These are phyloP conservation scores for Botrytis fabae DNA, from an alignment of 2,329 filamentous ascomycete genomes.

Conservation along the genomic window DNA sequence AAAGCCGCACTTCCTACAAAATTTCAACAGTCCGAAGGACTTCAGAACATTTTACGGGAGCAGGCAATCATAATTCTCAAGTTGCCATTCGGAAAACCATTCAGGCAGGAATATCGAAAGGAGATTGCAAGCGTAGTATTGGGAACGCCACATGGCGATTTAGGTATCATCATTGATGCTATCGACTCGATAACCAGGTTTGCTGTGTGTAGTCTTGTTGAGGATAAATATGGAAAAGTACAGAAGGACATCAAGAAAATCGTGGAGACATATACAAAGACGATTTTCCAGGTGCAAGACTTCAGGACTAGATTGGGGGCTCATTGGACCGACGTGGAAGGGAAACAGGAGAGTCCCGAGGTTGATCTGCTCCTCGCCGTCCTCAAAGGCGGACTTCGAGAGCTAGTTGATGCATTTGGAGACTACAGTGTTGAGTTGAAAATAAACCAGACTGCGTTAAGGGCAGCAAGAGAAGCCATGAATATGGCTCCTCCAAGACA, in stretches of 20 bases:
- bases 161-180: constrained; percentile 68
- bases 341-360: constrained; percentile 56
- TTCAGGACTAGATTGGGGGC: constrained; percentile 61
- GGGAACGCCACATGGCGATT: constrained; percentile 70
- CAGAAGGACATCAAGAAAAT: constrained; percentile 75
- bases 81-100: constrained; percentile 62
- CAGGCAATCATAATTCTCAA: constrained; percentile 39
- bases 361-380: constrained; percentile 69
- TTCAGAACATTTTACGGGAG: constrained; percentile 15
- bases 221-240: constrained; percentile 86
- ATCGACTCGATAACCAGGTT: constrained; percentile 69
- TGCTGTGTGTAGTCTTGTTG: constrained; percentile 69
- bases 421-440: constrained; percentile 71
- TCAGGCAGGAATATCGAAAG: constrained; percentile 68
- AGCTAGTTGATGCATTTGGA: constrained; percentile 70
- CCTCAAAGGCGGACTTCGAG: constrained; percentile 63
- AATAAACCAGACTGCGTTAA: constrained; percentile 68
- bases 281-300: constrained; percentile 67
- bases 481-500: constrained; percentile 8
- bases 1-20: constrained; percentile 2
- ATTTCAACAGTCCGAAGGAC: constrained; percentile 6
- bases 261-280: constrained; percentile 68
- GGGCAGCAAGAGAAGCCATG: constrained; percentile 66
- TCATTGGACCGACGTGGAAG: constrained; percentile 77
- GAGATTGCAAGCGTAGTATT: constrained; percentile 68